Percentiles rank a stretch among this genome's conserved stretches.
Evolutionary conservation across 371 early-diverging fungal genomes (phyloP).

Genomic region (Syncephalastrum monosporum): DNA sequence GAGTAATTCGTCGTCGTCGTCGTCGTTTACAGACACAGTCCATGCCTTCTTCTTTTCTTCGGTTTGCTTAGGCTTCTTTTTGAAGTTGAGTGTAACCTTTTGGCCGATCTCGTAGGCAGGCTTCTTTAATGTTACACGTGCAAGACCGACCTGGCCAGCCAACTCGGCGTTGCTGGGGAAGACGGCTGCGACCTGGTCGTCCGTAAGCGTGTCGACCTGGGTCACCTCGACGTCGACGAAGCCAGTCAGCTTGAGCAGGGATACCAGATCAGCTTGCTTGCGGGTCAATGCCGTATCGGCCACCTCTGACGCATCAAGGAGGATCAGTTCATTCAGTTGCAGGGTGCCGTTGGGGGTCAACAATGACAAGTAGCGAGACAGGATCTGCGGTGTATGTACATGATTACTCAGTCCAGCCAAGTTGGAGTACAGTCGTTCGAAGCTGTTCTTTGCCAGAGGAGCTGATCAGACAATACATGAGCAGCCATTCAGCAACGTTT

Average conservation of each 20-base stretch:
- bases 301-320: constrained; percentile 10
- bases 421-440: constrained; percentile 39
- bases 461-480: constrained; percentile 17
- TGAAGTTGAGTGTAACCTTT: constrained; percentile 43
- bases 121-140: constrained; percentile 64
- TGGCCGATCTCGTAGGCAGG: constrained; percentile 86
- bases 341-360: constrained; percentile 36
- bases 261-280: constrained; percentile 37
- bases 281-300: constrained; percentile 33
- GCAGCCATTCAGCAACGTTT: constrained; percentile 12
- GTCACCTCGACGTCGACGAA: constrained; percentile 37
- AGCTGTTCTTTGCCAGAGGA: constrained; percentile 34
- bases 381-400: constrained; percentile 32
- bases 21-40: constrained; percentile 24
- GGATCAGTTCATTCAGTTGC: constrained; percentile 35
- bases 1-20: constrained; percentile 76
- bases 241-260: constrained; percentile 46
- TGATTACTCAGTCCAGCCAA: constrained; percentile 33
- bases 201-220: constrained; percentile 24
- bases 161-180: constrained; percentile 44
- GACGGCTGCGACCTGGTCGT: constrained; percentile 46
- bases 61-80: constrained; percentile 54
- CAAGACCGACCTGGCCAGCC: constrained; percentile 44
- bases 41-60: constrained; percentile 34
- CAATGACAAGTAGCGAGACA: constrained; percentile 41